Base-by-base conservation (phyloP, 2,329 filamentous ascomycete species). In the Lachnellula subtilissima region DNA sequence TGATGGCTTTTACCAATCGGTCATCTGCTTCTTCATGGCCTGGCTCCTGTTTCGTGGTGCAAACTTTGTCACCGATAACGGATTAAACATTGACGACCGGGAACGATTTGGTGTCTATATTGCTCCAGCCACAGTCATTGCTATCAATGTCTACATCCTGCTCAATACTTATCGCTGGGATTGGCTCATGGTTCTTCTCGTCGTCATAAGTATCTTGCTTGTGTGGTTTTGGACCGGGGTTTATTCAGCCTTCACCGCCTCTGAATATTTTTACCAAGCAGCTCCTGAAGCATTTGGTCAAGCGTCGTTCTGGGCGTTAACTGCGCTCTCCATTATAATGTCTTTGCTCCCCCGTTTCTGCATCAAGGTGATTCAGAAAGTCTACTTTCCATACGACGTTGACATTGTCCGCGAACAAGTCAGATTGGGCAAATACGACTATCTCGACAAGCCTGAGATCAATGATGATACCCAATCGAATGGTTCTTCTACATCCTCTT, bases 151-250 rank as follows among this genome's bases (percentile, higher is more conserved):
- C 57, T 99, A 97, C 76, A 90, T 99, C 64, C 78, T 99, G 62
- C 85, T 97, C 76, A 99, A 99, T 74, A 95, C 89, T 0, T 97
- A 96, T 73, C 85, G 93, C 58, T 99, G 94, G 94, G 94, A 99
- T 72, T 99, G 93, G 93, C 78, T 99, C 67, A 95, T 95, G 74
- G 74, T 92, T 22, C 76, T 96, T 57, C 87, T 97, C 60, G 87
- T 95, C 51, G 74, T 75, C 23, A 81, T 97, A 71, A 96, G 91
- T 74, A 88, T 88, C 60, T 71, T 97, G 32, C 83, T 97, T 66
- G 84, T 97, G 68, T 99, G 91, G 78, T 88, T 96, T 76, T 97
- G 94, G 91, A 97, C 94, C 5, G 94, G 91, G 32, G 81, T 96
- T 39, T 99, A 95, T 74, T 72, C 67, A 4, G 74, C 71, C 35